Conservation (phyloP, 164 flowering plant genomes). For the Vitis rotundifolia region DNA sequence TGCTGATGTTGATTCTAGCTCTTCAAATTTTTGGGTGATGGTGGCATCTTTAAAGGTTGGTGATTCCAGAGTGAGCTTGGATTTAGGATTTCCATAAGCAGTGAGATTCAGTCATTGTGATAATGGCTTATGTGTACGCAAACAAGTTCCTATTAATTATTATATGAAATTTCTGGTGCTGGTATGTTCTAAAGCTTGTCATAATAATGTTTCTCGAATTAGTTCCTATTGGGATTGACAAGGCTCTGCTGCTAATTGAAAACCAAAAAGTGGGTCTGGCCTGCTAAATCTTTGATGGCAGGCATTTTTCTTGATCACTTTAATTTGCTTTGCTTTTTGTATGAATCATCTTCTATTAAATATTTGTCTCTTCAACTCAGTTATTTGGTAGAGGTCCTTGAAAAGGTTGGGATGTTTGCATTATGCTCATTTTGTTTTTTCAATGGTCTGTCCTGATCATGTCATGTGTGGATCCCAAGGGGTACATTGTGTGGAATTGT, state of each 20-base stretch:
- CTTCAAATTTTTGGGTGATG: conserved; percentile 96
- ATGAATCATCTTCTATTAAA: neutral
- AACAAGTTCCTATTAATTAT: neutral
- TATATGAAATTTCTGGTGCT: neutral
- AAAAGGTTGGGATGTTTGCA: neutral
- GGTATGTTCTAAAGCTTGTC: neutral
- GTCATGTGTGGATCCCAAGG: conserved; percentile 1
- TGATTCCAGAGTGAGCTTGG: conserved; percentile 2
- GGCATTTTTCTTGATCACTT: neutral
- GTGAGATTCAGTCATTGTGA: neutral
- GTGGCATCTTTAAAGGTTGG: conserved; percentile 94
- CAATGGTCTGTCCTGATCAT: neutral
- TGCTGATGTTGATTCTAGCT: conserved; percentile 73
- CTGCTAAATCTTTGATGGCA: neutral
- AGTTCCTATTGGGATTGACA: neutral
- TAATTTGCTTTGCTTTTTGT: too few species aligned
- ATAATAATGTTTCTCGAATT: neutral
- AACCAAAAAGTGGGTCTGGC: neutral
- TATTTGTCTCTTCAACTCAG: neutral
- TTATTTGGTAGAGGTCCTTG: neutral
- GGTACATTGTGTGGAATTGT: neutral
- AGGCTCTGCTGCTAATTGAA: neutral
- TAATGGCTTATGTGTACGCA: neutral
- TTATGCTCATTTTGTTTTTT: neutral
- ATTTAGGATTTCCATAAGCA: neutral